Evolutionary conservation across 176 grass and related monocot species (phyloP).

Genomic region (Alopecurus myosuroides): DNA sequence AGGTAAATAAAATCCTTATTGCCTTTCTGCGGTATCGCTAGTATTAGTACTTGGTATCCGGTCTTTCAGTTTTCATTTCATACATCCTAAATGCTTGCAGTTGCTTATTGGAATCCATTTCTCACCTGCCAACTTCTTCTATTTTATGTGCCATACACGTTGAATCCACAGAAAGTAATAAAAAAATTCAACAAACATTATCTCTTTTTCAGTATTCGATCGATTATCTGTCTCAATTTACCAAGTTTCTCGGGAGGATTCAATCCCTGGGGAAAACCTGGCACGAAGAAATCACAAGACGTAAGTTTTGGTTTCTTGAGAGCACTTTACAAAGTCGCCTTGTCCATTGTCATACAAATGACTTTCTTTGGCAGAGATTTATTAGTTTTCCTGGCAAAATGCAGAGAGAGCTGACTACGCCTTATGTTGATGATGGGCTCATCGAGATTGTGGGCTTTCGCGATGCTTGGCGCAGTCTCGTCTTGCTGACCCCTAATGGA

Average conservation of each 20-base stretch:
- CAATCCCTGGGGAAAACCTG: conserved; percentile 75
- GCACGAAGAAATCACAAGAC: conserved; percentile 35
- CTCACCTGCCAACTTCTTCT: neutral
- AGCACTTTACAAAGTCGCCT: neutral
- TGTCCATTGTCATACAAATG: neutral
- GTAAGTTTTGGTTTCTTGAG: conserved; percentile 36
- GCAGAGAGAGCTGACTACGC: conserved; percentile 71
- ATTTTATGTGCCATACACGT: neutral
- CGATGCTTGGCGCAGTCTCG: conserved; percentile 84
- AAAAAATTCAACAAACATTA: neutral
- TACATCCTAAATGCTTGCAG: neutral
- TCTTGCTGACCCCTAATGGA: conserved; percentile 81
- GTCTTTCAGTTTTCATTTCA: neutral
- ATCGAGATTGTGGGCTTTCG: conserved; percentile 90
- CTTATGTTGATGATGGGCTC: conserved; percentile 74
- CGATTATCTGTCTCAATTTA: conserved; percentile 72
- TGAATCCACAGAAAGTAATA: neutral
- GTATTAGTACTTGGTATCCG: neutral
- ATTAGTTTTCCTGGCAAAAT: conserved; percentile 24
- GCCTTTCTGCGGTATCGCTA: neutral
- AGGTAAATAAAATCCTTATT: conserved; percentile 41
- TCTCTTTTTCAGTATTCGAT: conserved; percentile 56
- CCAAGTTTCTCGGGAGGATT: conserved; percentile 84
- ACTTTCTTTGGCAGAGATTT: neutral
- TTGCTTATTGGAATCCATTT: neutral